phyloP scores from a whole-genome alignment of 2,329 filamentous ascomycete species.

The Aspergillus brunneoviolaceus region DNA sequence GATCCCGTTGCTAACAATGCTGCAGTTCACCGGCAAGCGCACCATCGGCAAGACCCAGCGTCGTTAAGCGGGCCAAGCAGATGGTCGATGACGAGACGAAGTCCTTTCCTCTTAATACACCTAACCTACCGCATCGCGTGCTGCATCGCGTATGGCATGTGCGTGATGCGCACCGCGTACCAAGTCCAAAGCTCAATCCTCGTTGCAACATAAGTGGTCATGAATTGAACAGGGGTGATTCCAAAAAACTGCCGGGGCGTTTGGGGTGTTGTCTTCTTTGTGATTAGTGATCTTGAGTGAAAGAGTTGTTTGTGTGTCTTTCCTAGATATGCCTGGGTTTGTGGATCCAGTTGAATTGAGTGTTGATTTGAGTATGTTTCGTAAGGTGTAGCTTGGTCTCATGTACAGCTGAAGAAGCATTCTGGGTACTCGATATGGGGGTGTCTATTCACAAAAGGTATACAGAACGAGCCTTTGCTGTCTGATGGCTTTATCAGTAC shows the following conservation, averaged over 20 bases:
- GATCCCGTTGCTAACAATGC: constrained; percentile 28
- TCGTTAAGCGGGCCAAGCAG: constrained; percentile 31
- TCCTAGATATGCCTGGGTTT: background rate
- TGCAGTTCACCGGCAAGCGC: constrained; percentile 82
- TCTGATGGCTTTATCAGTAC: no score
- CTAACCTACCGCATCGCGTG: constrained; percentile 12
- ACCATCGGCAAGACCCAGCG: constrained; percentile 79
- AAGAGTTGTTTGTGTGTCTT: constrained; percentile 23
- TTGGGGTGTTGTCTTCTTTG: constrained; percentile 21
- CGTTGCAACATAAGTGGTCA: constrained; percentile 14
- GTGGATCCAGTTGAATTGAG: background rate
- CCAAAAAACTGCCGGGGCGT: constrained; percentile 17
- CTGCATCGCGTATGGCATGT: background rate
- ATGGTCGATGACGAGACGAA: constrained; percentile 27
- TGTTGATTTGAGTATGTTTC: background rate
- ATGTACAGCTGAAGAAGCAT: no score
- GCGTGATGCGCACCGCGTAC: no score
- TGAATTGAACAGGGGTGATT: constrained; percentile 14
- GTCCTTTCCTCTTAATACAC: constrained; percentile 26
- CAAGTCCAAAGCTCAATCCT: background rate
- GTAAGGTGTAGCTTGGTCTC: no score
- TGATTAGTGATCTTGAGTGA: constrained; percentile 33
- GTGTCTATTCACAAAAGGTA: no score
- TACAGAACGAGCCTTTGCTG: no score
- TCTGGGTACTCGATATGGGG: no score